Conservation (phyloP, 305 asterid genomes). For the Plantago coronopus region DNA sequence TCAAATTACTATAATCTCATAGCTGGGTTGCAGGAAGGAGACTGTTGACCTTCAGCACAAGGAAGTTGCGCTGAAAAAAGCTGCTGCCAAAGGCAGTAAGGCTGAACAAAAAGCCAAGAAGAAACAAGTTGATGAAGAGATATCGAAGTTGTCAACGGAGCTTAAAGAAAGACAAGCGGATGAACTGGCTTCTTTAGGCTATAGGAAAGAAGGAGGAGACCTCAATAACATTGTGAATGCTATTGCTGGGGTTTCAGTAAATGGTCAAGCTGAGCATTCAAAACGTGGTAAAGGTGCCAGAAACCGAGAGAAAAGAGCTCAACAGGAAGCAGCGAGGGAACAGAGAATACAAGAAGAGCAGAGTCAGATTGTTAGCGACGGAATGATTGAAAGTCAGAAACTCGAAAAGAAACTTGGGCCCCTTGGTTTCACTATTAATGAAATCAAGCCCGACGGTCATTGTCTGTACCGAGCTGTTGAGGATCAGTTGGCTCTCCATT, state of each 20-base stretch:
- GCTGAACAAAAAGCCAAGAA: slow-evolving; percentile 97
- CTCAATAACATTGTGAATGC: slow-evolving; percentile 75
- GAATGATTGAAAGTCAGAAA: slow-evolving; percentile 54
- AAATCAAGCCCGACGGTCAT: slow-evolving; percentile 92
- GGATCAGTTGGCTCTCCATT: slow-evolving; percentile 59
- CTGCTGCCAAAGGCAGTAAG: slow-evolving; percentile 94
- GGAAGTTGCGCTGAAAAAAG: slow-evolving; percentile 70
- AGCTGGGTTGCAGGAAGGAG: slow-evolving; percentile 56
- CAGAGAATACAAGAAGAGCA: slow-evolving; percentile 87
- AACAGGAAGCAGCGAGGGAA: slow-evolving; percentile 90
- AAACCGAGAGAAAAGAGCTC: slow-evolving; percentile 82
- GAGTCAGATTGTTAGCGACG: slow-evolving; percentile 61
- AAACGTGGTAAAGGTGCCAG: slow-evolving; percentile 69
- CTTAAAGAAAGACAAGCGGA: slow-evolving; percentile 68
- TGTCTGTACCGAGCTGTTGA: slow-evolving; percentile 95
- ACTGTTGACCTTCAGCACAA: slow-evolving; percentile 60
- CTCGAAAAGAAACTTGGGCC: slow-evolving; percentile 68
- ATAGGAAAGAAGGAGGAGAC: slow-evolving; percentile 45
- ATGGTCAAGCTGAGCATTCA: slow-evolving; percentile 48
- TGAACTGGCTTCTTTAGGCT: slow-evolving; percentile 79
- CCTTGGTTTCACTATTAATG: slow-evolving; percentile 67
- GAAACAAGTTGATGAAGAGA: slow-evolving; percentile 91
- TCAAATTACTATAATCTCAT: not conserved
- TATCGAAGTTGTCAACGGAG: slow-evolving; percentile 53
- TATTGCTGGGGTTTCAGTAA: slow-evolving; percentile 79